Percentiles rank a stretch among this genome's conserved stretches.
Conservation (phyloP, 352 stramenopile species). For the Globisporangium cystogenes region DNA sequence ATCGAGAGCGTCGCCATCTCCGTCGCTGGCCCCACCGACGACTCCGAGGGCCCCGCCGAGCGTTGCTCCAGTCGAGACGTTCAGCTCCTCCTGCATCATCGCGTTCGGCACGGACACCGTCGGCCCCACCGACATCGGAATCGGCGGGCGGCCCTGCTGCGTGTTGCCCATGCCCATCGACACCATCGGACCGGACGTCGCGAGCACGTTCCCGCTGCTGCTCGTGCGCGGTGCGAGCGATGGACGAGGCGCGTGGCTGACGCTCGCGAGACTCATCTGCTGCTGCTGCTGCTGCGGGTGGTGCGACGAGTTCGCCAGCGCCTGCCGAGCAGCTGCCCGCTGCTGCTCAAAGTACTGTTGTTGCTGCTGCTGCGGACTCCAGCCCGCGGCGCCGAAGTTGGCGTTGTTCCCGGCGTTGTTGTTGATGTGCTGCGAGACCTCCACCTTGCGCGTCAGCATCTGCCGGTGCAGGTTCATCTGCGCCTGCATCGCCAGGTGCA, state of each 20-base stretch:
- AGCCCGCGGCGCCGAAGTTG: constrained; percentile 13
- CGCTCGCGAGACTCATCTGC: constrained; percentile 9
- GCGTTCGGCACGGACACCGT: constrained; percentile 6
- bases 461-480: constrained; percentile 87
- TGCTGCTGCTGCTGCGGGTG: constrained; percentile 16
- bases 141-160: not conserved
- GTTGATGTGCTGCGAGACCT: constrained; percentile 59
- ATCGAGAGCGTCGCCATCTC: constrained; percentile 52
- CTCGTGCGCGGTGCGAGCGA: constrained; percentile 8
- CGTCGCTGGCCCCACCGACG: no score
- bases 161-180: constrained; percentile 9
- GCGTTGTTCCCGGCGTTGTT: constrained; percentile 12
- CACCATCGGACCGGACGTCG: not conserved
- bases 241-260: constrained; percentile 10
- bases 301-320: constrained; percentile 9
- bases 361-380: constrained; percentile 7
- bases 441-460: constrained; percentile 84
- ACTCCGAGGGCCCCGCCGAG: constrained; percentile 8
- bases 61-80: not conserved
- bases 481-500: constrained; percentile 84
- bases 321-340: constrained; percentile 3
- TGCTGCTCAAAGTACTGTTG: constrained; percentile 19
- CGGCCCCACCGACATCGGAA: constrained; percentile 4
- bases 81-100: constrained; percentile 5
- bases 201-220: constrained; percentile 7